Conservation (phyloP, 2,329 filamentous ascomycete species). For the Ceratocystis colombiana region DNA sequence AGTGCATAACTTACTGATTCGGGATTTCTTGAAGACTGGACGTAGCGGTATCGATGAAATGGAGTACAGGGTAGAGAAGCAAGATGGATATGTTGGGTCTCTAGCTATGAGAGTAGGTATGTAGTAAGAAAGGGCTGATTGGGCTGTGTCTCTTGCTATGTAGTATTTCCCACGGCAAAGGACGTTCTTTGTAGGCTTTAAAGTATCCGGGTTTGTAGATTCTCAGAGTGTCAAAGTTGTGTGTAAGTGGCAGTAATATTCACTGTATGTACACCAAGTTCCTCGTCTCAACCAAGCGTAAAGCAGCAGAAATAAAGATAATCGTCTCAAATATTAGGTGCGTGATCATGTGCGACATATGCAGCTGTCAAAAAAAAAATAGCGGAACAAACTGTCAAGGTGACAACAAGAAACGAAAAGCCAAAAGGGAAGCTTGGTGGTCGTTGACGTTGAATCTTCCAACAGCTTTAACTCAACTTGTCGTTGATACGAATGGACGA, state of each 20-base stretch:
- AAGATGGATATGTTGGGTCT: too few species aligned
- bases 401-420: not conserved
- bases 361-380: not conserved
- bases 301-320: not conserved
- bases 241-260: not conserved
- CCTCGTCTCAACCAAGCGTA: not conserved
- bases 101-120: too few species aligned
- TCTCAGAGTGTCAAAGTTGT: not conserved
- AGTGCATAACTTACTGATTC: constrained; percentile 1
- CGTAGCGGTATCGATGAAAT: too few species aligned
- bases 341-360: not conserved
- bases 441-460: not conserved
- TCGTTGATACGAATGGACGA: not conserved
- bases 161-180: too few species aligned
- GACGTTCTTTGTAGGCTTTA: too few species aligned
- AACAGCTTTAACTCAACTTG: not conserved
- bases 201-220: too few species aligned
- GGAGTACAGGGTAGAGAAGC: too few species aligned
- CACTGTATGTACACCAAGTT: not conserved
- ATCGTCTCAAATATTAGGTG: not conserved
- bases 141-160: too few species aligned
- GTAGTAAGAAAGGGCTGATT: too few species aligned
- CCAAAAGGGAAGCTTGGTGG: not conserved
- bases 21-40: not conserved
- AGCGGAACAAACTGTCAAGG: not conserved